phyloP scores from a whole-genome alignment of 2,329 filamentous ascomycete species.

The Cylindrodendrum hubeiense region DNA sequence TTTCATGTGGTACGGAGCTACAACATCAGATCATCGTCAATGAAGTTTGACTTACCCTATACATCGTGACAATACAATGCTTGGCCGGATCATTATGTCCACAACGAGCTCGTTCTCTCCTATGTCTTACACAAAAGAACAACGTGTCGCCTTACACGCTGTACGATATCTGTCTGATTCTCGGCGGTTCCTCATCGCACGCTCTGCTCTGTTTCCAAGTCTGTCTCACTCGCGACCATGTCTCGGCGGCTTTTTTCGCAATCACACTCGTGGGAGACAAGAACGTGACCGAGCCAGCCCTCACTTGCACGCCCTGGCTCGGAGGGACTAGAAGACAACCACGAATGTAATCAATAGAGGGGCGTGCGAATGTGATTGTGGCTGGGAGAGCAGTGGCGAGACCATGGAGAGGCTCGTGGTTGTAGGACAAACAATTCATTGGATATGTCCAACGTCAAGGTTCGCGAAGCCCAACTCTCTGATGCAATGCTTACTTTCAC shows the following conservation, averaged over 20 bases:
- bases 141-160: constrained; percentile 16
- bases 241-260: constrained; percentile 23
- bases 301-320: neutral
- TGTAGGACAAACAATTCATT: constrained; percentile 1
- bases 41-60: constrained; percentile 3
- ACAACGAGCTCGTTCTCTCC: neutral
- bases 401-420: constrained; percentile 12
- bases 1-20: no score
- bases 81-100: neutral
- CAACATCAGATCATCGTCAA: neutral
- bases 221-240: constrained; percentile 14
- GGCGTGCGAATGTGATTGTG: neutral
- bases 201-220: constrained; percentile 2
- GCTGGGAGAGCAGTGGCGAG: neutral
- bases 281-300: constrained; percentile 10
- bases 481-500: constrained; percentile 19
- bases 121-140: constrained; percentile 14
- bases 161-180: constrained; percentile 33
- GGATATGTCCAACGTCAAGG: constrained; percentile 18
- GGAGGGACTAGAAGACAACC: neutral
- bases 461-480: constrained; percentile 9
- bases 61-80: neutral
- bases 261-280: neutral
- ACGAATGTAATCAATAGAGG: neutral
- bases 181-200: constrained; percentile 10